Percentiles rank a stretch among this genome's conserved stretches.
Evolutionary conservation across 192 early-diverging fungal species (phyloP).

Genomic region (Chytriomyces confervae): DNA sequence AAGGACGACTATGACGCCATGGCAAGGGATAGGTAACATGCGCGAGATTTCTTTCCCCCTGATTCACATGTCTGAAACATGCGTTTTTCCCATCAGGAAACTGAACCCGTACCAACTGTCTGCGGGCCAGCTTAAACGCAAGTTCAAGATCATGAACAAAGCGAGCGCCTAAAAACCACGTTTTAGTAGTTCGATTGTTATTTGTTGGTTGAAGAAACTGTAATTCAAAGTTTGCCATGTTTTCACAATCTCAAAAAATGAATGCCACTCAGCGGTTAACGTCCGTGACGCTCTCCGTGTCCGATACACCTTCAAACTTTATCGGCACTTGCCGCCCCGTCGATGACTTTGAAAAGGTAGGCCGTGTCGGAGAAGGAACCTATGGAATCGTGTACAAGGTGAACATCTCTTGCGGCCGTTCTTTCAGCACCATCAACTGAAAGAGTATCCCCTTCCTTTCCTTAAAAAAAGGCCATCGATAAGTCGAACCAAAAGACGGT

Average conservation of each 20-base stretch:
- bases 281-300: too few relatives aligned
- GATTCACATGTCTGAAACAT: too few relatives aligned
- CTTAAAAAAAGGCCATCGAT: conserved; percentile 57
- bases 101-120: conserved; percentile 59
- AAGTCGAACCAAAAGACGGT: conserved; percentile 48
- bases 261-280: too few relatives aligned
- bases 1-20: conserved; percentile 54
- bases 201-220: too few relatives aligned
- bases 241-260: too few relatives aligned
- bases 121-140: conserved; percentile 53
- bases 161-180: too few relatives aligned
- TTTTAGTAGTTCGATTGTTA: too few relatives aligned
- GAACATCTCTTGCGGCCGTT: background rate
- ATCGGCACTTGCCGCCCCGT: conserved; percentile 23
- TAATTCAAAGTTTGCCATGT: too few relatives aligned
- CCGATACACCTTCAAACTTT: too few relatives aligned
- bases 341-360: conserved; percentile 54
- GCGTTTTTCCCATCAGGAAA: conserved; percentile 2
- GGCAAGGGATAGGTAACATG: conserved; percentile 45
- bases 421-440: background rate
- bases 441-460: background rate
- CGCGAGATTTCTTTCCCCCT: too few relatives aligned
- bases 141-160: conserved; percentile 32
- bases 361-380: conserved; percentile 84
- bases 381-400: conserved; percentile 81